Base-by-base conservation (phyloP, 257 asterid genomes). In the Coffea eugenioides region DNA sequence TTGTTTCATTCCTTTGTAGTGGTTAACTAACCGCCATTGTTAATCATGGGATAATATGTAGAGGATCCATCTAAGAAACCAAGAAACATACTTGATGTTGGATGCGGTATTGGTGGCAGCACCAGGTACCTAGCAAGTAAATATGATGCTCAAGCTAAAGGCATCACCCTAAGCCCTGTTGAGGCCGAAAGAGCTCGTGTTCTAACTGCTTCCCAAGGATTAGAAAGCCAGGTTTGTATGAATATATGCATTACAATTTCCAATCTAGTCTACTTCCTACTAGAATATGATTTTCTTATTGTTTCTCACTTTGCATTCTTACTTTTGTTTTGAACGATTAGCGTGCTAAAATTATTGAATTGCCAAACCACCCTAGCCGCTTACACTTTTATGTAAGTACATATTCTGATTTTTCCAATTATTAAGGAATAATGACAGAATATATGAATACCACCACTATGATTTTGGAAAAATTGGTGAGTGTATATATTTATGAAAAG, bases 21-120 rank as follows among this genome's bases (percentile, higher is more conserved):
- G 41, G 41, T 39, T 39, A 39, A 39, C 41, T 39, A 39, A 39
- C 41, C 41, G 2, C 41, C 41, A 39, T 39, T 39, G 41, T 14
- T 68, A 6, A 7, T 36, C 9, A 12, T 68, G n/a, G 15, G 13
- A 41, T 54, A 3, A 11, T 77, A 77, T 73, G 82, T 87, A 92
- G 98, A 87, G 62, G 90, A 91, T 75, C 79, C 89, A 6, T 14
- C 1, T 48, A 65, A 79, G 69, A 88, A 83, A 76, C 98, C 95
- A 1, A 88, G 73, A 66, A 86, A n/a, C 54, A 89, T 92, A 39
- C 93, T 94, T 15, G 98, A 94, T 88, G 97, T 93, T 79, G 98
- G 97, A 23, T 94, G 98, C 81, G 98, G 98, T 3, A 94, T 94
- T 18, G 98, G 98, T 64, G 98, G 97, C 76, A 94, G 97, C 83